Percentiles rank a stretch among this genome's conserved stretches.
These are phyloP conservation scores for Daedaleopsis sinensis DNA, from an alignment of 768 basidiomycete species.

Conservation along the genomic window DNA sequence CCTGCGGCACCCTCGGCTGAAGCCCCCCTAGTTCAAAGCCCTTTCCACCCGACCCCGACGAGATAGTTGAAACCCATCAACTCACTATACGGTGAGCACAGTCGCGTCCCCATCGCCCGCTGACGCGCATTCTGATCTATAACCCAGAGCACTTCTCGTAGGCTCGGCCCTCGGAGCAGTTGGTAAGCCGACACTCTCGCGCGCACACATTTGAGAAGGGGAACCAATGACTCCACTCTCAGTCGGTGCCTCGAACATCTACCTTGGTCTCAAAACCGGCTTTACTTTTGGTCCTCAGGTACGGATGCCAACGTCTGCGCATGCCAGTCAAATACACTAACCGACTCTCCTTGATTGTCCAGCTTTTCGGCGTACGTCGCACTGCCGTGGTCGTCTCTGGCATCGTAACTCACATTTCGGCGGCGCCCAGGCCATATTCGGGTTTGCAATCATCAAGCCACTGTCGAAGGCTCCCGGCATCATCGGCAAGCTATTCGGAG, in stretches of 20 bases:
- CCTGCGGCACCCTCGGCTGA: neutral
- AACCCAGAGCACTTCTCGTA: slow-evolving; percentile 19
- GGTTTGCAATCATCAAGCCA: slow-evolving; percentile 63
- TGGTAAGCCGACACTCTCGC: slow-evolving; percentile 9
- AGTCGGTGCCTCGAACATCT: slow-evolving; percentile 65
- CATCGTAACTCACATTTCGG: neutral
- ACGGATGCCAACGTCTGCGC: neutral
- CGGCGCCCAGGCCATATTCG: slow-evolving; percentile 49
- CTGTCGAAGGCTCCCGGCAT: slow-evolving; percentile 51
- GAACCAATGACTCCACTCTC: slow-evolving; percentile 40
- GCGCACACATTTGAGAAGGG: neutral
- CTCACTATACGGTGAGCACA: slow-evolving; percentile 47
- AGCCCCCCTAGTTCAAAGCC: slow-evolving; percentile 34
- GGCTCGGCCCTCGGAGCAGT: slow-evolving; percentile 22
- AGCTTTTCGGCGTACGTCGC: slow-evolving; percentile 52
- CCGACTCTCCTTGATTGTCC: neutral
- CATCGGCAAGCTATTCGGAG: slow-evolving; percentile 50
- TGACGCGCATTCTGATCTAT: neutral
- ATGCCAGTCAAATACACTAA: neutral
- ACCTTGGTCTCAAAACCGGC: slow-evolving; percentile 70
- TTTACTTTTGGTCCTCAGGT: slow-evolving; percentile 64
- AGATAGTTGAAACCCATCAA: slow-evolving; percentile 50
- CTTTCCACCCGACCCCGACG: slow-evolving; percentile 57
- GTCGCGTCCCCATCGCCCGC: neutral
- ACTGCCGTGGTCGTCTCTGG: neutral